phyloP scores from a whole-genome alignment of 2,329 filamentous ascomycete species.

The Neodidymelliopsis sp. region DNA sequence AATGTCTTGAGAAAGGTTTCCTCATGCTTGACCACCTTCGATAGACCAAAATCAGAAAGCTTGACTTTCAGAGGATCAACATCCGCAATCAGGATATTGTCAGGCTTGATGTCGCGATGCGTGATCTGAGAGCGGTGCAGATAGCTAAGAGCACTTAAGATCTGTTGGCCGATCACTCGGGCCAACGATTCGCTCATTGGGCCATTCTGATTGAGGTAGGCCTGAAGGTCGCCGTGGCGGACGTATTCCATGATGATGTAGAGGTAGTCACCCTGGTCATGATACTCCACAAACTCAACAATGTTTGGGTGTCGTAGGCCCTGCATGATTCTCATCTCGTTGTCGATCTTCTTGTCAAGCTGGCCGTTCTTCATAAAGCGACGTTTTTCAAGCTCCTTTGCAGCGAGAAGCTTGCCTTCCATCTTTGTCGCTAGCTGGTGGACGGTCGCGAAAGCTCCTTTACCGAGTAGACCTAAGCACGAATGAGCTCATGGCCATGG shows the following conservation, averaged over 20 bases:
- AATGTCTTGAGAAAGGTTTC: conserved; percentile 96
- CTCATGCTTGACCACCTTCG: conserved; percentile 89
- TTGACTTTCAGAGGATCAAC: conserved; percentile 81
- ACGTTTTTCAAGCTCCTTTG: conserved; percentile 93
- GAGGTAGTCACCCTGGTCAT: conserved; percentile 80
- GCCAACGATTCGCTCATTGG: conserved; percentile 72
- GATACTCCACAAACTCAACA: conserved; percentile 87
- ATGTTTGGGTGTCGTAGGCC: conserved; percentile 85
- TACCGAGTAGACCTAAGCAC: conserved; percentile 73
- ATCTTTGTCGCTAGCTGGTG: conserved; percentile 88
- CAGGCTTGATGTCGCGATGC: conserved; percentile 97
- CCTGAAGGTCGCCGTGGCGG: conserved; percentile 80
- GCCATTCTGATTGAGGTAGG: conserved; percentile 68
- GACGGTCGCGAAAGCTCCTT: conserved; percentile 93
- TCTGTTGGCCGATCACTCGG: conserved; percentile 76
- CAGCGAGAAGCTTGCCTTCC: conserved; percentile 83
- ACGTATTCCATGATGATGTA: conserved; percentile 99
- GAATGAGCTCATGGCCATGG: conserved; percentile 4
- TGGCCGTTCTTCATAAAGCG: conserved; percentile 92
- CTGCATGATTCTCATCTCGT: conserved; percentile 97
- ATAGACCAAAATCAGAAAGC: conserved; percentile 94
- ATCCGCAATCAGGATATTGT: conserved; percentile 89
- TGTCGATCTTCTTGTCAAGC: conserved; percentile 89
- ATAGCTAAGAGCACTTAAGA: conserved; percentile 84
- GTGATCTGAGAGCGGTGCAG: conserved; percentile 89